Base-by-base conservation (phyloP, 805 yeast genomes). In the Ogataea polymorpha region DNA sequence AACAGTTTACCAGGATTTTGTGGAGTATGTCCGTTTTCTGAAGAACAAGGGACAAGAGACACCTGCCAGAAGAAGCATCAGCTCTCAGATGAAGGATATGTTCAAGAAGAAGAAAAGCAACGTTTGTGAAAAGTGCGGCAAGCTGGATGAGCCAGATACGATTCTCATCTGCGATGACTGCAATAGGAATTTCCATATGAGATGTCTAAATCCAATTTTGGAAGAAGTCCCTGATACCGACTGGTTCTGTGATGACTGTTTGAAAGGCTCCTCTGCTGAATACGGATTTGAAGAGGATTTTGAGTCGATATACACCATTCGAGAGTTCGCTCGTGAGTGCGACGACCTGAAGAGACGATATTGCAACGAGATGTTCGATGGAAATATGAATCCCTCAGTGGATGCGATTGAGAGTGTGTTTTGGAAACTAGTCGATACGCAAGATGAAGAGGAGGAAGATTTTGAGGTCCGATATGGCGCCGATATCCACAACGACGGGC, bases 161-260 rank as follows among this genome's bases (percentile, higher is more conserved):
- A 75, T 79, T 3, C 59, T 82, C 16, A 55, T 77, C 5, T 90
- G 96, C 59, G 86, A 81, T 51, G 83, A 83, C 27, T 90, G 96
- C 56, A 79, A 82, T 44, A 72, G 71, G 37, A 73, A 77, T 1
- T 87, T 67, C 60, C 96, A 90, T 59, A 68, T 71, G 62, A 63
- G 66, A 28, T 88, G 96, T 56, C 64, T 88, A n/a, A 63, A 62
- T 11, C 83, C 83, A 2, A 79, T 79, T 2, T 50, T 83, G 17
- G 55, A 61, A 1, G 53, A 54, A 2, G 64, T 81, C 2, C 89
- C 90, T 0, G 56, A 67, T 18, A 76, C 75, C 9, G 74, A 70
- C 13, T 90, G 96, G 96, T 82, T 73, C 55, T 90, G 98, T 60
- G 83, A 82, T 36, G 75, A 74, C 42, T 90, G 98, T 61, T 66